phyloP scores from a whole-genome alignment of 495 filamentous ascomycete genomes.

The Hypoxylon crocopeplum region DNA sequence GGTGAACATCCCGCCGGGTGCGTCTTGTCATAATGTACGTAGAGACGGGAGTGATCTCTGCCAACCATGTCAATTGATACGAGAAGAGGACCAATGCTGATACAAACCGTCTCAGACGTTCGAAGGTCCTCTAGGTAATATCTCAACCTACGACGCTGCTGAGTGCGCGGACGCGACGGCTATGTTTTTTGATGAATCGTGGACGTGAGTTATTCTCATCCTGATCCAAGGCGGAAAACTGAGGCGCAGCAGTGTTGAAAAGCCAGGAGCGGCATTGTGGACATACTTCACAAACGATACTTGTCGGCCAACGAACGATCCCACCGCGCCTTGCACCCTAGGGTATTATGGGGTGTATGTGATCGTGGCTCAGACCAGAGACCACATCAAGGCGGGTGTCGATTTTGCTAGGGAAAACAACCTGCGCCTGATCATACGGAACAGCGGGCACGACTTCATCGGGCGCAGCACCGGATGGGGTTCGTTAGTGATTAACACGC shows the following conservation, averaged over 20 bases:
- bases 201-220: constrained; percentile 36
- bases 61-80: background rate
- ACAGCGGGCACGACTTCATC: constrained; percentile 68
- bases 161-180: constrained; percentile 44
- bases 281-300: constrained; percentile 57
- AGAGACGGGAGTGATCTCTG: background rate
- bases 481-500: constrained; percentile 68
- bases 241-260: constrained; percentile 40
- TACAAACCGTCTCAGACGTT: constrained; percentile 30
- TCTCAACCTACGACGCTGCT: constrained; percentile 48
- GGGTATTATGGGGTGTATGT: constrained; percentile 65
- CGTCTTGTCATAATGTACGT: constrained; percentile 47
- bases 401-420: constrained; percentile 61
- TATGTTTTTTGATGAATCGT: constrained; percentile 47
- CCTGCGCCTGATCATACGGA: constrained; percentile 68
- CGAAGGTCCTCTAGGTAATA: constrained; percentile 46
- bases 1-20: constrained; percentile 48
- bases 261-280: constrained; percentile 51
- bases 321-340: constrained; percentile 57
- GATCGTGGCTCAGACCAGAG: constrained; percentile 52
- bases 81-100: constrained; percentile 3
- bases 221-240: constrained; percentile 1
- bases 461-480: constrained; percentile 66
- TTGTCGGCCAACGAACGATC: constrained; percentile 58
- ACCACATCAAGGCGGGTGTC: constrained; percentile 58